These are phyloP conservation scores for Spizellomyces sp. DNA, from an alignment of 192 early-diverging fungal genomes.

Conservation along the genomic window DNA sequence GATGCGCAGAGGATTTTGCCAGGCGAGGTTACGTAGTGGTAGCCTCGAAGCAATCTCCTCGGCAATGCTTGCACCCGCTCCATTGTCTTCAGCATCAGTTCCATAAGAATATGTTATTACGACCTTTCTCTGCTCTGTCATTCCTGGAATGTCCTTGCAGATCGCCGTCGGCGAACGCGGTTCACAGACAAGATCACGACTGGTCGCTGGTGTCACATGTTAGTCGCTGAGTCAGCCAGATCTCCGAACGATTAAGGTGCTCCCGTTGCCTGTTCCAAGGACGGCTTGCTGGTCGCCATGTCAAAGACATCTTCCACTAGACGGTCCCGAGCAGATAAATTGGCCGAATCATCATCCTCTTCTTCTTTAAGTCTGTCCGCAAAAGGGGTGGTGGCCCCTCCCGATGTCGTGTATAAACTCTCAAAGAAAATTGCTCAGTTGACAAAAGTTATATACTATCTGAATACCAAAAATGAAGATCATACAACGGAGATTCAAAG, in stretches of 20 bases:
- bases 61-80: slow-evolving; percentile 63
- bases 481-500: slow-evolving; percentile 50
- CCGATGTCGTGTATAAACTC: slow-evolving; percentile 51
- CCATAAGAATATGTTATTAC: slow-evolving; percentile 24
- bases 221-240: too few relatives aligned
- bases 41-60: slow-evolving; percentile 69
- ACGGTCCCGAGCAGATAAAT: too few relatives aligned
- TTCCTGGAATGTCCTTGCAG: too few relatives aligned
- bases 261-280: too few relatives aligned
- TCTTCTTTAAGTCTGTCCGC: neutral
- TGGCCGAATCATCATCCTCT: too few relatives aligned
- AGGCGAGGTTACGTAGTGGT: slow-evolving; percentile 78
- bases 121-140: slow-evolving; percentile 16
- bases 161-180: too few relatives aligned
- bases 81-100: slow-evolving; percentile 28
- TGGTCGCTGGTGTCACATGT: too few relatives aligned
- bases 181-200: too few relatives aligned
- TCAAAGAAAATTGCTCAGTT: slow-evolving; percentile 64
- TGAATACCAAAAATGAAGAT: slow-evolving; percentile 66
- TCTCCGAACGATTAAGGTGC: too few relatives aligned
- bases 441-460: slow-evolving; percentile 64
- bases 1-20: slow-evolving; percentile 63
- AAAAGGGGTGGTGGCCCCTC: neutral
- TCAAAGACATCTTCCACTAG: too few relatives aligned
- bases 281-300: too few relatives aligned